Conservation (phyloP, 352 stramenopile genomes). For the Phytophthora cactorum region DNA sequence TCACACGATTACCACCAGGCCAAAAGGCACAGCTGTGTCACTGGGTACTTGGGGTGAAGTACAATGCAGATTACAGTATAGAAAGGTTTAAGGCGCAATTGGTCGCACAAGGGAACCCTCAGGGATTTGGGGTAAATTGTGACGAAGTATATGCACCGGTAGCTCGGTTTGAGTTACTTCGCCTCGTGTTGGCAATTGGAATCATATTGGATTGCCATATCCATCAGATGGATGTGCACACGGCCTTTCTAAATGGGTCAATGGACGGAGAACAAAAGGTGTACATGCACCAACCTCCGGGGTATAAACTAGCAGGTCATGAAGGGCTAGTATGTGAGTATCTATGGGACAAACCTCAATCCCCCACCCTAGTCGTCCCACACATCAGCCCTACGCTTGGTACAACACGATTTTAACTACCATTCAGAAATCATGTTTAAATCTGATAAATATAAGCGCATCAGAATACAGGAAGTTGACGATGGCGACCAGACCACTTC, state of each 20-base stretch:
- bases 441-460: too few species aligned
- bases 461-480: too few species aligned
- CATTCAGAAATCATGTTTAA: too few species aligned
- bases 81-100: neutral
- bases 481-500: too few species aligned
- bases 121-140: neutral
- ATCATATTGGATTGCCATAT: constrained; percentile 1
- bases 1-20: neutral
- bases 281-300: neutral
- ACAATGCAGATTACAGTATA: neutral
- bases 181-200: constrained; percentile 2
- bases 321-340: neutral
- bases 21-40: neutral
- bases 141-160: neutral
- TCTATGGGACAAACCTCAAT: neutral
- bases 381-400: too few species aligned
- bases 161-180: constrained; percentile 1
- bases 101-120: neutral
- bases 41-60: neutral
- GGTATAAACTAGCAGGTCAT: neutral
- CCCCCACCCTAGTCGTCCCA: too few species aligned
- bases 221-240: neutral
- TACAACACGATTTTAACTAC: too few species aligned
- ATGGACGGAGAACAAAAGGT: neutral
- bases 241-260: neutral